These are phyloP conservation scores for Salix suchowensis DNA, from an alignment of 345 rosid genomes.

Conservation along the genomic window DNA sequence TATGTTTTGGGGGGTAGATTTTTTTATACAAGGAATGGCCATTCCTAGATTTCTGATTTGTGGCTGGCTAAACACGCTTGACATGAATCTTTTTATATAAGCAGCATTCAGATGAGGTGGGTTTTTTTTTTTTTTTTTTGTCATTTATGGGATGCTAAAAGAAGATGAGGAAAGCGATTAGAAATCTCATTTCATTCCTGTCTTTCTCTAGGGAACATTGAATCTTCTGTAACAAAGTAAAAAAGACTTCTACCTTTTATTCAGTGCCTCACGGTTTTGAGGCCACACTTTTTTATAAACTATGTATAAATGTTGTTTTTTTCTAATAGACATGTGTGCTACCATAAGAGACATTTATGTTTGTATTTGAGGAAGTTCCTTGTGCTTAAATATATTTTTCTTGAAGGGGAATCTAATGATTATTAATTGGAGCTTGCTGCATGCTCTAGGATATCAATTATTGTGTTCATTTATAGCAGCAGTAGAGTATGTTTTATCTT, in stretches of 20 bases:
- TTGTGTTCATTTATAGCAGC: neutral
- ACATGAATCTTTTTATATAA: neutral
- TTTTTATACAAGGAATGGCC: neutral
- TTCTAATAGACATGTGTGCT: neutral
- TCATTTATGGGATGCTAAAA: neutral
- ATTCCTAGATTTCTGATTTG: neutral
- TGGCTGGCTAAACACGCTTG: neutral
- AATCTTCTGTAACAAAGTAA: neutral
- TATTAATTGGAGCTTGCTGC: neutral
- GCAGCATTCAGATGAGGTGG: neutral
- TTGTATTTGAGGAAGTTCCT: neutral
- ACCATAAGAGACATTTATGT: neutral
- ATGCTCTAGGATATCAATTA: neutral
- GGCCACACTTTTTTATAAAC: neutral
- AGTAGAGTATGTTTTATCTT: neutral
- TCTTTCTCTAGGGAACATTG: neutral
- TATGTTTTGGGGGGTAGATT: neutral
- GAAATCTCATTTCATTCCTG: neutral
- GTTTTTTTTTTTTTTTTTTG: neutral
- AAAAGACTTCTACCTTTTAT: neutral
- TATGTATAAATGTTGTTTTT: neutral
- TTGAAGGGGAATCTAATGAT: neutral
- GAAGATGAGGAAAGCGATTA: neutral
- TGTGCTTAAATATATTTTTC: neutral
- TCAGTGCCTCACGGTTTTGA: neutral